Base-by-base conservation (phyloP, 345 rosid genomes). In the Hibiscus syriacus region DNA sequence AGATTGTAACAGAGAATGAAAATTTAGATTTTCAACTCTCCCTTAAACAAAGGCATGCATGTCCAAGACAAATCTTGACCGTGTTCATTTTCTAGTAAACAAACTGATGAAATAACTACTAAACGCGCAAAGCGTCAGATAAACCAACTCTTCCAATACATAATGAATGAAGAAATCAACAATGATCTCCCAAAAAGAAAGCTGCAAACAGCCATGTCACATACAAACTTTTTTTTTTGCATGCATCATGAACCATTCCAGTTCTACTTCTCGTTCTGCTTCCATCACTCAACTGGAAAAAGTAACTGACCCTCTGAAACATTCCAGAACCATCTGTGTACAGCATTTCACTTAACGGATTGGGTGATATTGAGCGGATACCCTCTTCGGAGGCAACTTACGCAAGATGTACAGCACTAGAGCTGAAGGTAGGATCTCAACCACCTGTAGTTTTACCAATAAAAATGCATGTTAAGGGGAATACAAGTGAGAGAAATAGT, bases 371-470 rank as follows among this genome's bases (percentile, higher is more conserved):
- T 94, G 98, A 23, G 93, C 96, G 0, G 98, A 91, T 55, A 88
- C 71, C 82, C 98, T 82, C 85, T 89, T 94, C 32, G 99, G 96
- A 49, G 97, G 97, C 87, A 92, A 68, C 88, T 94, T 86, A 2
- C 98, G 96, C 60, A 92, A 79, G 75, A 94, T 92, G 77, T 78
- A 91, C 55, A 94, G 89, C 69, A 94, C 98, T 16, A 94, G 79
- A 41, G 99, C 96, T 2, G 99, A 89, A 61, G 99, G 98, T 57
- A 94, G 86, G 70, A 94, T 90, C 90, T 94, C 99, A 11, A 88
- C 97, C 59, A 94, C 71, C 99, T 94, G 92, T 50, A n/a, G 49
- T 81, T 76, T 61, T 53, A 56, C 59, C 64, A 57, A 41, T 26
- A 70, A 3, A 34, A 67, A 36, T 43, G 6, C 46, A 63, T 6